Evolutionary conservation across 2,329 filamentous ascomycete genomes (phyloP).

Genomic region (Fusarium buxicola): DNA sequence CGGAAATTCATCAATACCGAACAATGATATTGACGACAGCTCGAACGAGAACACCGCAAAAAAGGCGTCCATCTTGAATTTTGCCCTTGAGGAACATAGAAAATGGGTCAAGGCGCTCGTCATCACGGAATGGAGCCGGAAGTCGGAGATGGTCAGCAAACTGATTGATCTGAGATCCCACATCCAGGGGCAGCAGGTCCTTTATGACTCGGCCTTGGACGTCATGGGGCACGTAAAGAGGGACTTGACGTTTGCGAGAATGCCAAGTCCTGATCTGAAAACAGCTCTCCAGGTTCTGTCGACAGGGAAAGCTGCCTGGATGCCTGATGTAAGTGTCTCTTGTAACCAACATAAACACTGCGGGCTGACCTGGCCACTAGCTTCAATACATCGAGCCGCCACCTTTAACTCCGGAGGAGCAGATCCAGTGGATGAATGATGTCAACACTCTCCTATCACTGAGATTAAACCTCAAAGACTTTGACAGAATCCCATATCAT

Average conservation of each 20-base stretch:
- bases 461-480: constrained; percentile 86
- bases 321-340: constrained; percentile 75
- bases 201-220: constrained; percentile 70
- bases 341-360: neutral
- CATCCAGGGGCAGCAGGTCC: constrained; percentile 70
- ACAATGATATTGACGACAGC: constrained; percentile 62
- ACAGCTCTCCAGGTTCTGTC: constrained; percentile 89
- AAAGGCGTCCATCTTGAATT: constrained; percentile 79
- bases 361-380: constrained; percentile 57
- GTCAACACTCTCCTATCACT: constrained; percentile 87
- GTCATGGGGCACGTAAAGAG: constrained; percentile 78
- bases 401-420: constrained; percentile 75
- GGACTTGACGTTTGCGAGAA: constrained; percentile 76
- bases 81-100: constrained; percentile 81
- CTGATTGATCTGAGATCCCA: constrained; percentile 88
- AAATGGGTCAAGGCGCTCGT: constrained; percentile 95
- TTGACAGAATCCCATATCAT: constrained; percentile 77
- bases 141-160: constrained; percentile 81
- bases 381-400: constrained; percentile 82
- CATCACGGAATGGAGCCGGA: constrained; percentile 88
- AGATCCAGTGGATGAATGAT: constrained; percentile 79
- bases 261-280: constrained; percentile 90
- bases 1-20: constrained; percentile 55
- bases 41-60: constrained; percentile 77
- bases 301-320: constrained; percentile 79